phyloP scores from a whole-genome alignment of 352 stramenopile species.

The Pythium utonaiense region DNA sequence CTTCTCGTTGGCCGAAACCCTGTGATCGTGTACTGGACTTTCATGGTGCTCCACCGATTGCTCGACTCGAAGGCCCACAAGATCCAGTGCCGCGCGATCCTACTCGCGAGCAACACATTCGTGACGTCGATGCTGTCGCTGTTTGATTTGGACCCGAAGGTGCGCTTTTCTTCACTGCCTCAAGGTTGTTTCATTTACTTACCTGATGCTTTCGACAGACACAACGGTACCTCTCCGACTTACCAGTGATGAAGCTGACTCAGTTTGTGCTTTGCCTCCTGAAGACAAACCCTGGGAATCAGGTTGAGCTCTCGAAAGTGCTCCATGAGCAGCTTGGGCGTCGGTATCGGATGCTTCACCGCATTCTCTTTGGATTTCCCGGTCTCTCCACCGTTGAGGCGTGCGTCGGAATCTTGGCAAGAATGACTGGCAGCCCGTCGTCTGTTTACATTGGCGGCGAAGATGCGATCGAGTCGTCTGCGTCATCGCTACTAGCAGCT shows the following conservation, averaged over 20 bases:
- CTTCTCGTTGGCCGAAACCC: slow-evolving; percentile 52
- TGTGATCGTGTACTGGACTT: slow-evolving; percentile 70
- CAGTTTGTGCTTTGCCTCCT: slow-evolving; percentile 69
- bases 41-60: slow-evolving; percentile 60
- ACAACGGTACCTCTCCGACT: slow-evolving; percentile 53
- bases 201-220: slow-evolving; percentile 29
- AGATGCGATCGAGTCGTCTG: slow-evolving; percentile 11
- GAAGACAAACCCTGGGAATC: slow-evolving; percentile 59
- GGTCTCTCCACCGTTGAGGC: slow-evolving; percentile 65
- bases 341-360: slow-evolving; percentile 73
- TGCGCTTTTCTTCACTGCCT: slow-evolving; percentile 19
- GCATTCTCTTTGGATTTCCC: slow-evolving; percentile 76
- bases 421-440: slow-evolving; percentile 71
- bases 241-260: slow-evolving; percentile 77
- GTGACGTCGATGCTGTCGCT: slow-evolving; percentile 58
- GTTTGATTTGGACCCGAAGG: slow-evolving; percentile 65
- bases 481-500: slow-evolving; percentile 1
- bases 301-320: slow-evolving; percentile 52
- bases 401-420: slow-evolving; percentile 65
- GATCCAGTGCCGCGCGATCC: slow-evolving; percentile 47
- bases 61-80: slow-evolving; percentile 65
- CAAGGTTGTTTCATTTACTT: neutral
- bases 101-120: slow-evolving; percentile 65
- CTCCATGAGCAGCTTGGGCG: slow-evolving; percentile 70
- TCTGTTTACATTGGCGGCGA: slow-evolving; percentile 58